Percentiles rank a stretch among this genome's conserved stretches.
Evolutionary conservation across 345 rosid genomes (phyloP).

Genomic region (Hibiscus tridactylites): DNA sequence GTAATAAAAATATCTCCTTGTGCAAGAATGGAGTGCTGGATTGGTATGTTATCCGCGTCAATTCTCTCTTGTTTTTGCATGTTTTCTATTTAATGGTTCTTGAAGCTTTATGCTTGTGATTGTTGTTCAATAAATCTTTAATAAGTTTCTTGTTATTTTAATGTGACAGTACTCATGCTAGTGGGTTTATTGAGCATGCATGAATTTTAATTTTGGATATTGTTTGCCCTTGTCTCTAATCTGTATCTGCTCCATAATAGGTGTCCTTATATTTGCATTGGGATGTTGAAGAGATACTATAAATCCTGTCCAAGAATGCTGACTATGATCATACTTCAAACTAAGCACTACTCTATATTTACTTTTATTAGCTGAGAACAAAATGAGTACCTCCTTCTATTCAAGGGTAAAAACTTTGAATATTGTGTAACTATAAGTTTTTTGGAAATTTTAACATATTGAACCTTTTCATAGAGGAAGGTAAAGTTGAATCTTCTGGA

Average conservation of each 20-base stretch:
- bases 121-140: neutral
- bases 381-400: neutral
- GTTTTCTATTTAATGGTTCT: neutral
- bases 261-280: neutral
- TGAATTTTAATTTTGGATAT: neutral
- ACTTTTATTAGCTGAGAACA: neutral
- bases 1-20: conserved; percentile 99
- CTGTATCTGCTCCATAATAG: neutral
- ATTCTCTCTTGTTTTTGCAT: conserved; percentile 1
- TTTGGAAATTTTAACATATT: neutral
- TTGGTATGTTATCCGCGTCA: conserved; percentile 44
- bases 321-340: neutral
- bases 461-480: neutral
- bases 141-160: neutral
- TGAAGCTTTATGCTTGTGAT: neutral
- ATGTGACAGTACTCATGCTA: neutral
- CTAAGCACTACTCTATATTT: neutral
- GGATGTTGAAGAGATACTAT: neutral
- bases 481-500: neutral
- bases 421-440: neutral
- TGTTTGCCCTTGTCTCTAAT: neutral
- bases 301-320: neutral
- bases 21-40: conserved; percentile 99
- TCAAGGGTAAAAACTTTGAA: neutral
- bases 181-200: neutral